Evolutionary conservation across 2,329 filamentous ascomycete species (phyloP).

Genomic region (Mycosphaerelloides madeirae): DNA sequence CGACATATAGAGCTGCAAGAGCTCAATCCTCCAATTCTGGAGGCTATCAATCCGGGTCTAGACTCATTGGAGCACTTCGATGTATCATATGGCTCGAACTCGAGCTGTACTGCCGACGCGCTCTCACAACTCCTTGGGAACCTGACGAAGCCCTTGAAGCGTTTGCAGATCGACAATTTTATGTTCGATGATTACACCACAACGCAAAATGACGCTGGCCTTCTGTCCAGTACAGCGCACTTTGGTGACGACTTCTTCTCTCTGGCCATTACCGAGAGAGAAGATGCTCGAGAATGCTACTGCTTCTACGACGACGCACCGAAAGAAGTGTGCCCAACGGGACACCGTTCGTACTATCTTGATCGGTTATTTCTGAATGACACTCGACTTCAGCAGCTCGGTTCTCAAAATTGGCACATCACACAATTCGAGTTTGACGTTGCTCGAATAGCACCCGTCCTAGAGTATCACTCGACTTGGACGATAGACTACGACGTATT

Average conservation of each 20-base stretch:
- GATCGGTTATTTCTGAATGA: background rate
- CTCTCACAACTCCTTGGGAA: background rate
- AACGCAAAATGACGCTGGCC: no score
- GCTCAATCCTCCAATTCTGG: background rate
- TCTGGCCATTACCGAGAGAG: background rate
- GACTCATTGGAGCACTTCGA: background rate
- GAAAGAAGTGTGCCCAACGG: background rate
- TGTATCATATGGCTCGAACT: background rate
- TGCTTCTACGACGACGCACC: background rate
- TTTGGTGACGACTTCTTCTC: background rate
- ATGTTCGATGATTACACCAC: background rate
- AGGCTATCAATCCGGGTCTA: background rate
- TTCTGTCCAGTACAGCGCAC: no score
- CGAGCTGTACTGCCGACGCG: background rate
- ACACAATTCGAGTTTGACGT: background rate
- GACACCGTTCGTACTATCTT: background rate
- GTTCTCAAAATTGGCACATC: background rate
- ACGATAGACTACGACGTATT: background rate
- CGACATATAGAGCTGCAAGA: background rate
- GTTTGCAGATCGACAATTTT: background rate
- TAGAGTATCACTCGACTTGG: background rate
- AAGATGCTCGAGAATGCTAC: background rate
- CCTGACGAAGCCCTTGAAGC: background rate
- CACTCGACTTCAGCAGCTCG: background rate
- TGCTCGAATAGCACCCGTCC: background rate